Evolutionary conservation across 106 monocot species (phyloP).

Genomic region (Narthecium ossifragum): DNA sequence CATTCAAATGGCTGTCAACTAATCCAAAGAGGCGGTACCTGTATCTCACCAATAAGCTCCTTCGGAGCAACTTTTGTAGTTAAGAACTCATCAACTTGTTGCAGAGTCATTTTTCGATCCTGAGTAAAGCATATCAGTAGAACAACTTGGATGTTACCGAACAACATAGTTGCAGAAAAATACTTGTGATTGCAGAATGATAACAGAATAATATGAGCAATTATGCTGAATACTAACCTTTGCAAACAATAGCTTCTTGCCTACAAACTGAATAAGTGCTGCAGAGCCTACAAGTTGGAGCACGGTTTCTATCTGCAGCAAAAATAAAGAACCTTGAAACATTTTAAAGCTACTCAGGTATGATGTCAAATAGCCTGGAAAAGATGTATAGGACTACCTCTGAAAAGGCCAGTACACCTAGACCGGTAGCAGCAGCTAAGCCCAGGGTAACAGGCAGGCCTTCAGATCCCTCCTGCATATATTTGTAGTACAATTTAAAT

Average conservation of each 20-base stretch:
- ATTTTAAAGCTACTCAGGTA: not conserved
- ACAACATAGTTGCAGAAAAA: too few species aligned
- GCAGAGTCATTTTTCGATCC: slow-evolving; percentile 76
- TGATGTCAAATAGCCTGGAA: not conserved
- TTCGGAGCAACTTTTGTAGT: slow-evolving; percentile 90
- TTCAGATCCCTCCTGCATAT: slow-evolving; percentile 57
- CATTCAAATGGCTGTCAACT: not conserved
- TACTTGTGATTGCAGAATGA: too few species aligned
- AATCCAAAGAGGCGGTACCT: slow-evolving; percentile 35
- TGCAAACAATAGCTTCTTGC: slow-evolving; percentile 81
- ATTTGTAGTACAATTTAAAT: too few species aligned
- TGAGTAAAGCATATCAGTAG: slow-evolving; percentile 17
- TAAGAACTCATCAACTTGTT: slow-evolving; percentile 79
- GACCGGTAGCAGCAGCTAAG: slow-evolving; percentile 74
- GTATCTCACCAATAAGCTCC: slow-evolving; percentile 87
- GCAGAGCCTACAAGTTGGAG: slow-evolving; percentile 92
- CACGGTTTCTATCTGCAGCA: slow-evolving; percentile 77
- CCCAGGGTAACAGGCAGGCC: slow-evolving; percentile 68
- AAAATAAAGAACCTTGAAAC: too few species aligned
- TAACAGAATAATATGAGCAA: not conserved
- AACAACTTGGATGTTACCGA: too few species aligned
- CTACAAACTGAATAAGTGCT: slow-evolving; percentile 69
- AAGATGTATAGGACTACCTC: slow-evolving; percentile 41
- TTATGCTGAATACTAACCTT: slow-evolving; percentile 39
- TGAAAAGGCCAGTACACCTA: slow-evolving; percentile 68